Evolutionary conservation across 768 basidiomycete species (phyloP).

Genomic region (Suillus brevipes): DNA sequence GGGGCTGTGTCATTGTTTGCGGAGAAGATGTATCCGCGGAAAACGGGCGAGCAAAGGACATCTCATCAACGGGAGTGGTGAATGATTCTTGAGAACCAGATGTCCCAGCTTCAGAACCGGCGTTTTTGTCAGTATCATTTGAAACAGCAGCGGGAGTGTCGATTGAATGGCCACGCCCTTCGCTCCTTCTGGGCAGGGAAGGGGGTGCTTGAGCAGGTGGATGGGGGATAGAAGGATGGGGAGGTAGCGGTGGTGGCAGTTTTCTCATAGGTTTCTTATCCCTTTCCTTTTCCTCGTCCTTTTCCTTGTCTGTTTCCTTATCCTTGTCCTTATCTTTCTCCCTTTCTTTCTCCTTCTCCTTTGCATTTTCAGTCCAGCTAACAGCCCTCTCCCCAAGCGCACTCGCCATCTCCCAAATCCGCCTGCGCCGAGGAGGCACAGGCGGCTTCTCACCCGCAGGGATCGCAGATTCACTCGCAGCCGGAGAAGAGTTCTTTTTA

Average conservation of each 20-base stretch:
- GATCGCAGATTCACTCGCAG: not conserved
- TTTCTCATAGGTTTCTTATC: conserved; percentile 12
- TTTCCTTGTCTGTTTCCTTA: conserved; percentile 33
- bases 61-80: conserved; percentile 24
- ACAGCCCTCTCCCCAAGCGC: conserved; percentile 59
- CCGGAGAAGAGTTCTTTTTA: not conserved
- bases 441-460: conserved; percentile 49
- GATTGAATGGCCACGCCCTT: conserved; percentile 32
- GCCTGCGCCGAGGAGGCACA: conserved; percentile 60
- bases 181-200: conserved; percentile 52
- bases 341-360: conserved; percentile 28
- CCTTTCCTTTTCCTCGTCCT: conserved; percentile 29
- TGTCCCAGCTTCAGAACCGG: conserved; percentile 6
- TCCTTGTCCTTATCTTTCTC: conserved; percentile 22
- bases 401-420: conserved; percentile 69
- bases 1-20: conserved; percentile 9
- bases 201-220: conserved; percentile 36
- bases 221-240: conserved; percentile 27
- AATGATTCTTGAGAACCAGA: conserved; percentile 16
- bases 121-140: conserved; percentile 12
- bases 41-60: conserved; percentile 17
- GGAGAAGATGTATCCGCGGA: conserved; percentile 7
- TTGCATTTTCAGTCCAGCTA: conserved; percentile 46
- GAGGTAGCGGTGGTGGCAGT: conserved; percentile 24
- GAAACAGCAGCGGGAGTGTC: conserved; percentile 10